Percentiles rank a stretch among this genome's conserved stretches.
Conservation (phyloP, 306 rosid species). For the Cicer bijugum region DNA sequence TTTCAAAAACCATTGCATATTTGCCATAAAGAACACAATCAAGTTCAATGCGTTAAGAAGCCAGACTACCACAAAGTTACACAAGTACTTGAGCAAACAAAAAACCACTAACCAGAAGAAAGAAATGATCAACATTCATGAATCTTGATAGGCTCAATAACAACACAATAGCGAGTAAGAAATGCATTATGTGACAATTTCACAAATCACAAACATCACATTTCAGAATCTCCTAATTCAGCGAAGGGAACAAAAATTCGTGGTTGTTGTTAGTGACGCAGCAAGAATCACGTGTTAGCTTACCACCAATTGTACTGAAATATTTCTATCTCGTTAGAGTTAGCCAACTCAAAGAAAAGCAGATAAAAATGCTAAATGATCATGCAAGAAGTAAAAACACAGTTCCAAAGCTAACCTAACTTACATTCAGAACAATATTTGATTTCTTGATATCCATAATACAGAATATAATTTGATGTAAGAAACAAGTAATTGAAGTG, state of each 20-base stretch:
- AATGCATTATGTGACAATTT: slow-evolving; percentile 1
- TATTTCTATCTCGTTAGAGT: too few relatives aligned
- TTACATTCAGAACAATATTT: neutral
- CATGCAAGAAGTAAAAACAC: neutral
- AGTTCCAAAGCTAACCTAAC: neutral
- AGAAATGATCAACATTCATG: neutral
- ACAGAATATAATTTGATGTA: neutral
- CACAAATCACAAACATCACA: neutral
- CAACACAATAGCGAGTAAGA: neutral
- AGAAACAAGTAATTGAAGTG: neutral
- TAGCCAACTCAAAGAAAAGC: neutral
- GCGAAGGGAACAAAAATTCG: neutral
- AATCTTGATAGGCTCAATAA: neutral
- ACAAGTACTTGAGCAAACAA: neutral
- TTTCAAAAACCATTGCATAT: slow-evolving; percentile 6
- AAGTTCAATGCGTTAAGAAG: neutral
- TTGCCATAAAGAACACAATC: neutral
- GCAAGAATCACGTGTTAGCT: neutral
- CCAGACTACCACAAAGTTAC: slow-evolving; percentile 9
- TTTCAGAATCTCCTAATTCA: neutral
- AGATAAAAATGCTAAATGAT: neutral
- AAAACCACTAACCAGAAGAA: neutral
- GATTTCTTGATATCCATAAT: neutral
- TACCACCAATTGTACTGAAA: neutral
- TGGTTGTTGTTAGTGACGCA: neutral